Evolutionary conservation across 2,329 filamentous ascomycete genomes (phyloP), one percentile per base, ranked within the genome.

Genomic region (Arthrobotrys sinensis): DNA sequence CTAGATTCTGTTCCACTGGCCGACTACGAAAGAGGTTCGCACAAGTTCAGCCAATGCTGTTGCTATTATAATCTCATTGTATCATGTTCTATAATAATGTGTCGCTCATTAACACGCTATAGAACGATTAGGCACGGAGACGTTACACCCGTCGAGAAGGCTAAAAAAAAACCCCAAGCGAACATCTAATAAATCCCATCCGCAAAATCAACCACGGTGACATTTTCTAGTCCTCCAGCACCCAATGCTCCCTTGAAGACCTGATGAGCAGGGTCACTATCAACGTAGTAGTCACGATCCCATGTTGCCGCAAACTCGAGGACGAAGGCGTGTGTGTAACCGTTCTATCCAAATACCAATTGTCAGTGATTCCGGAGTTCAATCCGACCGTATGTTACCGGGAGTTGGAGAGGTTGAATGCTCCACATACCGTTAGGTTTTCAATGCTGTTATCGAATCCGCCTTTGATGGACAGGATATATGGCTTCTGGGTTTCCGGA

Each of bases 281-380:
- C 81, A 21, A 86, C 83, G 70, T 86, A 87, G 76, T 85, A 86
- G 67, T 86, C 83, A 32, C 85, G 82, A 65, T 87, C 85, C 48
- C 84, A 83, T 2, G 81, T 69, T n/a, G 82, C 84, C 14, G 82
- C 81, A 76, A 86, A 87, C 55, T 85, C 83, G 14, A 85, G 80
- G 11, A 86, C 82, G 65, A 86, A 87, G 1, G 83, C 86, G 70
- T 86, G 85, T 24, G 84, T 85, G n/a, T 85, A 81, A 14, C 84
- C 85, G 66, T 83, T 81, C 85, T 86, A 55, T 48, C 4, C 24
- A 45, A 4, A 24, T 21, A 24, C 28, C 7, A 40, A 36, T 34
- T 36, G 24, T 60, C 28, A 46, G 36, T 40, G 12, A 24, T n/a
- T n/a, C 21, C 8, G 10, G 16, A 36, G 16, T 34, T 46, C 21